A percentile compares a stretch with the other conserved stretches of the same genome.
Conservation (phyloP, 306 rosid genomes). For the Trifolium fragiferum region DNA sequence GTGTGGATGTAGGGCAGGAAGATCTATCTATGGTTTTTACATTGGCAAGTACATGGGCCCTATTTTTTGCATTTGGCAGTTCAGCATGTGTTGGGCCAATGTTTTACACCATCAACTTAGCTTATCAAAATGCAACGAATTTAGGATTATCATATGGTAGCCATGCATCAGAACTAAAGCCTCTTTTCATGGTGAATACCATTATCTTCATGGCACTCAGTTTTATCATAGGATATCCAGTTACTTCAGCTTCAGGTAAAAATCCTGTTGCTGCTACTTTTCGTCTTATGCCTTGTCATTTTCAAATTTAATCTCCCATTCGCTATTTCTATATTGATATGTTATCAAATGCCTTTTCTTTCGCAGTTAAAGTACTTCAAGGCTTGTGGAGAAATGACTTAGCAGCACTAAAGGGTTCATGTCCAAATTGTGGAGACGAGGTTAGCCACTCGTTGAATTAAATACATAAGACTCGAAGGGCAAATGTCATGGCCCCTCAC, state of each 20-base stretch:
- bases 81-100: constrained; percentile 68
- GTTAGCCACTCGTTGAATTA: constrained; percentile 49
- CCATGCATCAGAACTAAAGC: constrained; percentile 52
- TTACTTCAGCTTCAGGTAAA: constrained; percentile 83
- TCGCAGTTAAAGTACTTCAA: constrained; percentile 75
- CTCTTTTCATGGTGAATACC: constrained; percentile 57
- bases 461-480: too few species aligned
- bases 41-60: constrained; percentile 79
- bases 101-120: constrained; percentile 56
- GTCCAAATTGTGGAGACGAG: constrained; percentile 97
- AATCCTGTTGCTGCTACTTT: background rate
- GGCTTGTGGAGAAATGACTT: constrained; percentile 85
- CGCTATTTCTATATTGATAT: constrained; percentile 1
- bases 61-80: constrained; percentile 71
- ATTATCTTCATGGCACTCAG: constrained; percentile 54
- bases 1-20: constrained; percentile 99
- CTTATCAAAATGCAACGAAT: constrained; percentile 59
- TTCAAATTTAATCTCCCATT: background rate
- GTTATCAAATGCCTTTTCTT: constrained; percentile 20
- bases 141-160: constrained; percentile 53
- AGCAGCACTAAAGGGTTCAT: constrained; percentile 82
- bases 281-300: too few species aligned
- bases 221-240: constrained; percentile 49
- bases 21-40: constrained; percentile 85
- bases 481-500: background rate